These are phyloP conservation scores for Pseudogymnoascus sp. DNA, from an alignment of 2,329 filamentous ascomycete species.

Conservation along the genomic window DNA sequence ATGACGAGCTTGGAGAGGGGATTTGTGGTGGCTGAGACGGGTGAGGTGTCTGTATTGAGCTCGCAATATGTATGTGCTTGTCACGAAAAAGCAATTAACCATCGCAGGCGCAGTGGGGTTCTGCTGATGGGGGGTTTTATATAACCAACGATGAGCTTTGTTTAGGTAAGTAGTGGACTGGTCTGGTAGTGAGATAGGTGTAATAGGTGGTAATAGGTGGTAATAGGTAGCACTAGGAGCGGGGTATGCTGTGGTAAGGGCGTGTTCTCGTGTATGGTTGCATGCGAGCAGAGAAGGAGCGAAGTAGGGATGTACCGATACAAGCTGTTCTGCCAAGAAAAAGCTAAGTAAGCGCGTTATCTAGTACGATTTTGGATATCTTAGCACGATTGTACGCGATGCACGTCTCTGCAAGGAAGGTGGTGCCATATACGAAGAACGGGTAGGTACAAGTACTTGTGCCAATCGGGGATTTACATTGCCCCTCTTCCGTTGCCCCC, in stretches of 20 bases:
- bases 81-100: constrained; percentile 8
- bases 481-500: not conserved
- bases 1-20: not conserved
- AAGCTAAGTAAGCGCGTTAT: not conserved
- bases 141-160: not conserved
- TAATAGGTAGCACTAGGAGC: not conserved
- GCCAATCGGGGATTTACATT: not conserved
- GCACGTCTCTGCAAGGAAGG: not conserved
- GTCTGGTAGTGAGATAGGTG: not conserved
- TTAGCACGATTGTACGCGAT: not conserved
- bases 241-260: not conserved
- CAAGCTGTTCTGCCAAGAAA: constrained; percentile 1
- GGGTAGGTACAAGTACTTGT: not conserved
- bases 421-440: not conserved
- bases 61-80: constrained; percentile 1
- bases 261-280: not conserved
- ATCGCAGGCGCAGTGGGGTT: not conserved
- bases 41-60: not conserved
- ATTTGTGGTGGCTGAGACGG: not conserved
- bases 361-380: not conserved
- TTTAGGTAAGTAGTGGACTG: constrained; percentile 5
- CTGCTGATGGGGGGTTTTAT: not conserved
- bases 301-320: not conserved
- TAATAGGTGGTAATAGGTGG: not conserved
- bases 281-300: not conserved